Conservation (phyloP, 352 stramenopile genomes). For the Phytophthora pseudosyringae region DNA sequence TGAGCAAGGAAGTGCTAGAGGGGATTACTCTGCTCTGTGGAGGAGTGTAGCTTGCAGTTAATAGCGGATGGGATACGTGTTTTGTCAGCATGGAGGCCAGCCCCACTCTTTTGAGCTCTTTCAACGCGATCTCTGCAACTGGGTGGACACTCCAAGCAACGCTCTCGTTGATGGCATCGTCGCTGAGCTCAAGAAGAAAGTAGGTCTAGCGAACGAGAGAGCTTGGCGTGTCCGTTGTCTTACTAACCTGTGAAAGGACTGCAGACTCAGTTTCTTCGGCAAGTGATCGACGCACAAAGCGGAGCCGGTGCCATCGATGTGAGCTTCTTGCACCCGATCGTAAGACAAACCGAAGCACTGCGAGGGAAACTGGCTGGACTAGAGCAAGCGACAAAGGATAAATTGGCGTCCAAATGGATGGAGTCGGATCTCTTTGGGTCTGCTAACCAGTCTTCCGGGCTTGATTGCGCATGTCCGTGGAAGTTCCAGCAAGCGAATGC, state of each 20-base stretch:
- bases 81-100: background rate
- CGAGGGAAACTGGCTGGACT: background rate
- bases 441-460: background rate
- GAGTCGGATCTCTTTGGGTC: slow-evolving; percentile 5
- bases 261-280: slow-evolving; percentile 20
- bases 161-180: slow-evolving; percentile 14
- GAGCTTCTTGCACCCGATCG: background rate
- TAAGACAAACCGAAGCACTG: slow-evolving; percentile 2
- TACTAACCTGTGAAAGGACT: background rate
- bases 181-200: slow-evolving; percentile 17
- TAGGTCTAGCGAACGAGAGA: background rate
- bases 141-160: background rate
- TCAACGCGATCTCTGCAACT: slow-evolving; percentile 12
- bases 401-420: slow-evolving; percentile 4
- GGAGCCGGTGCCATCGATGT: background rate
- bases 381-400: background rate
- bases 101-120: slow-evolving; percentile 1
- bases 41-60: too few species aligned
- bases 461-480: background rate
- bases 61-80: too few species aligned
- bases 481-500: slow-evolving; percentile 5
- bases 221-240: background rate
- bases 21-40: too few species aligned
- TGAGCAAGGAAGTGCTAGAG: background rate
- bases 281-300: background rate